Evolutionary conservation across 2,329 filamentous ascomycete genomes (phyloP), one percentile per base, ranked within the genome.

Genomic region (Reticulascus tulasneorum): DNA sequence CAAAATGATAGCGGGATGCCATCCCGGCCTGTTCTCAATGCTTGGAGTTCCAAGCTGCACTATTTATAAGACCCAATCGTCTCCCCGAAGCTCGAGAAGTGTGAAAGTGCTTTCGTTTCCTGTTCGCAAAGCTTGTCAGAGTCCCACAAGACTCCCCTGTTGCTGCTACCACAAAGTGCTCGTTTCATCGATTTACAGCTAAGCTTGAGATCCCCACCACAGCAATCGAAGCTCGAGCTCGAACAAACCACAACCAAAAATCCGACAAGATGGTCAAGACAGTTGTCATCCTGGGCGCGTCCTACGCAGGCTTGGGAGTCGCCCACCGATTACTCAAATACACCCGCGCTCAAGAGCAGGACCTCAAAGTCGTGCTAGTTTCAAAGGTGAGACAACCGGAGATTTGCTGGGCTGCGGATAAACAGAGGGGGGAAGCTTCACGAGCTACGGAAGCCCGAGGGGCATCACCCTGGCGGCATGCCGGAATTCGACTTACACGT

Each of bases 241-340:
- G 29, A 7, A n/a, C 22, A 15, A 19, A 4, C 22, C 8, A 35
- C 20, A 12, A 10, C 9, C 11, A 18, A n/a, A n/a, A n/a, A n/a
- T n/a, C 19, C 17, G 23, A 26, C 35, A 47, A 54, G 24, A 75
- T 73, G 69, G 53, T 62, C 20, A 69, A 73, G 48, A 77, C 69
- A 5, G 62, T 79, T 24, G 63, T 78, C 7, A 58, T 79, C 29
- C 57, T 78, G 13, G 75, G 75, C 24, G 75, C 71, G 41, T 68
- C 73, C 33, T 70, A 69, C 27, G 73, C 62, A 33, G 75, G 74
- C 38, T 59, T 78, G 29, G 67, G 69, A 35, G 52, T 75, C 16
- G 68, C 73, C 19, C 75, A 79, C 47, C 64, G 67, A 16, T 61
- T 79, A 4, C 64, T 79, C 40, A 75, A 75, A 53, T 66, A 76